phyloP scores from a whole-genome alignment of 768 basidiomycete genomes.

The Dacryopinax spathularia region DNA sequence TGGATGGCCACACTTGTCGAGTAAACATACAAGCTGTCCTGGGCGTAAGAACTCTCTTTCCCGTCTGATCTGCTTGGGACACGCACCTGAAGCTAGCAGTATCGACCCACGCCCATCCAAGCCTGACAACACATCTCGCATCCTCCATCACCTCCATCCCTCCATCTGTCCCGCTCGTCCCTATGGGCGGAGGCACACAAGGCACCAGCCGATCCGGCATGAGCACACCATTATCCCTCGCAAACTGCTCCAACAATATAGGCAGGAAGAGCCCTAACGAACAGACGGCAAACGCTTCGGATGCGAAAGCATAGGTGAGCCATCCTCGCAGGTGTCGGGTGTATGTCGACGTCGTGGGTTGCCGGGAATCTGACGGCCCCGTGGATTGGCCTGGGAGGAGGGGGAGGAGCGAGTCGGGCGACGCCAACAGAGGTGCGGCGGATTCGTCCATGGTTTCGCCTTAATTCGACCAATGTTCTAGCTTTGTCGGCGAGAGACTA shows the following conservation, averaged over 20 bases:
- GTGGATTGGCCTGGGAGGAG: not conserved
- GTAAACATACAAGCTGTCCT: conserved; percentile 63
- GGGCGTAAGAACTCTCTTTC: conserved; percentile 5
- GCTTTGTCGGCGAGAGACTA: no score
- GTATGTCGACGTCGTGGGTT: not conserved
- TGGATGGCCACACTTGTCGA: conserved; percentile 80
- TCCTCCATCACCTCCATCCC: conserved; percentile 21
- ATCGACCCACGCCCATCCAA: conserved; percentile 79
- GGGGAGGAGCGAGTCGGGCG: not conserved
- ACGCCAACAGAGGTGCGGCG: no score
- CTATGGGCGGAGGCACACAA: conserved; percentile 30
- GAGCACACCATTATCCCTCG: conserved; percentile 71
- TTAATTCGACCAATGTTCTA: no score
- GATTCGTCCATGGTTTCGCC: no score
- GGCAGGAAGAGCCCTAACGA: conserved; percentile 71
- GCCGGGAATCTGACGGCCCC: no score
- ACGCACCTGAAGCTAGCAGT: conserved; percentile 80
- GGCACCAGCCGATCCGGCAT: conserved; percentile 51
- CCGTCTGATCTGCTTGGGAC: not conserved
- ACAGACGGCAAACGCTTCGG: conserved; percentile 70
- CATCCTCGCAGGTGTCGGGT: conserved; percentile 44
- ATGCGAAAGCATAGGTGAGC: conserved; percentile 76
- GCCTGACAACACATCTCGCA: conserved; percentile 58
- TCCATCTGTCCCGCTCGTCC: conserved; percentile 7
- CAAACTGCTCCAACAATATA: conserved; percentile 76